Conservation (phyloP, 352 stramenopile genomes). For the Phytophthora kernoviae region DNA sequence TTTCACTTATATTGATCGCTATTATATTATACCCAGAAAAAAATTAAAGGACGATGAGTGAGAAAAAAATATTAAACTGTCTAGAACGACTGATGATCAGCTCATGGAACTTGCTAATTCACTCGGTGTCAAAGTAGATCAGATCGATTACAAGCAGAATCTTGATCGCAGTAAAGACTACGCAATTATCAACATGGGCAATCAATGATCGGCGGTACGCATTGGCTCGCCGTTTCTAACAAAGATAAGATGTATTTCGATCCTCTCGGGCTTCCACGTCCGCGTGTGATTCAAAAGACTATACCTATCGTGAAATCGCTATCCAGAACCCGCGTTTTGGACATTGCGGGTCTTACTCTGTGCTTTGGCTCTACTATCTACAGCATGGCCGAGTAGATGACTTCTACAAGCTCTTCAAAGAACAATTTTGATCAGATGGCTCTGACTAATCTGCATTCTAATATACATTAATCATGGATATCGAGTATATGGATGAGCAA, state of each 20-base stretch:
- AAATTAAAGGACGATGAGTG: not conserved
- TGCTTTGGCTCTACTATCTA: too few species aligned
- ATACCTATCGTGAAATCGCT: not conserved
- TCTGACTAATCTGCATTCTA: not conserved
- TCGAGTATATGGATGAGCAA: too few species aligned
- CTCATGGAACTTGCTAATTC: slow-evolving; percentile 1
- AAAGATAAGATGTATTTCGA: slow-evolving; percentile 11
- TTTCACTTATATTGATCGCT: not conserved
- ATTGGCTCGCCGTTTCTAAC: slow-evolving; percentile 7
- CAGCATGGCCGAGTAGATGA: not conserved
- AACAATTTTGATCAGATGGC: not conserved
- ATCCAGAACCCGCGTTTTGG: not conserved
- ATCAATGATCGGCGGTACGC: slow-evolving; percentile 3
- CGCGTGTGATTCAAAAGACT: not conserved
- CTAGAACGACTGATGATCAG: not conserved
- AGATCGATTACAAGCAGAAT: slow-evolving; percentile 10
- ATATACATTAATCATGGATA: too few species aligned
- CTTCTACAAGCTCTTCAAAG: too few species aligned
- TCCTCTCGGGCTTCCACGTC: not conserved
- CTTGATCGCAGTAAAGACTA: not conserved
- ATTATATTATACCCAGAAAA: not conserved
- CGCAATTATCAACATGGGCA: slow-evolving; percentile 5
- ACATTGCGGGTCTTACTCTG: not conserved
- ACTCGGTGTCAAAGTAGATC: slow-evolving; percentile 3
- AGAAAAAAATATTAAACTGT: slow-evolving; percentile 13